Evolutionary conservation across 2,329 filamentous ascomycete species (phyloP), one percentile per base, ranked within the genome.

Genomic region (Hymenoscyphus repandus): DNA sequence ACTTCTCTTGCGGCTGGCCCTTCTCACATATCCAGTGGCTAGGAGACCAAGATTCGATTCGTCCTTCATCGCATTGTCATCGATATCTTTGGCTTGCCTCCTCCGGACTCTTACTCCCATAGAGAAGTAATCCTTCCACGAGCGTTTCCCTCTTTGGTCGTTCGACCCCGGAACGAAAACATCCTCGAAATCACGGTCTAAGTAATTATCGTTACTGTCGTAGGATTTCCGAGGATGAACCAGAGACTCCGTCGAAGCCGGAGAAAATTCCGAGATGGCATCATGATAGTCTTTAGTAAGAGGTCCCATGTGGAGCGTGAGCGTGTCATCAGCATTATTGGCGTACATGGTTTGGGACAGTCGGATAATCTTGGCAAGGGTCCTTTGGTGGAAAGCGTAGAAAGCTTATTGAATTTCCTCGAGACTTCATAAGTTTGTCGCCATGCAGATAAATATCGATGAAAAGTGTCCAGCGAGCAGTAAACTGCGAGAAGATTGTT

Each of bases 141-240:
- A 17, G 27, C 13, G 15, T 10, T 43, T 46, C 38, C 49, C 34
- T 9, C 38, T 17, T 9, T 6, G 5, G 18, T 9, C 15, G 12
- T 17, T 18, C n/a, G 30, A 37, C 34, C 22, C 46, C 42, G 22
- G 27, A 22, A 37, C 41, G 36, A 58, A 52, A 11, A 31, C 55
- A 57, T 56, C 51, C 37, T 51, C 52, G 3, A 56, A 15, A 11
- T 45, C 45, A 11, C 42, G 38, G 15, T 58, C 45, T n/a, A 20
- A 47, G 38, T 52, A 54, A 36, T 59, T 50, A 6, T 52, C 47
- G 30, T 40, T 46, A 20, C 17, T 44, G 13, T 51, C 45, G 34
- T 52, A 54, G 17, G 39, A 38, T 15, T 38, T 18, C n/a, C 45
- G 34, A 15, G 52, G 49, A 27, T 53, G 50, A 1, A 50, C 32